Evolutionary conservation across 768 basidiomycete species (phyloP).

Genomic region (Postia placenta): DNA sequence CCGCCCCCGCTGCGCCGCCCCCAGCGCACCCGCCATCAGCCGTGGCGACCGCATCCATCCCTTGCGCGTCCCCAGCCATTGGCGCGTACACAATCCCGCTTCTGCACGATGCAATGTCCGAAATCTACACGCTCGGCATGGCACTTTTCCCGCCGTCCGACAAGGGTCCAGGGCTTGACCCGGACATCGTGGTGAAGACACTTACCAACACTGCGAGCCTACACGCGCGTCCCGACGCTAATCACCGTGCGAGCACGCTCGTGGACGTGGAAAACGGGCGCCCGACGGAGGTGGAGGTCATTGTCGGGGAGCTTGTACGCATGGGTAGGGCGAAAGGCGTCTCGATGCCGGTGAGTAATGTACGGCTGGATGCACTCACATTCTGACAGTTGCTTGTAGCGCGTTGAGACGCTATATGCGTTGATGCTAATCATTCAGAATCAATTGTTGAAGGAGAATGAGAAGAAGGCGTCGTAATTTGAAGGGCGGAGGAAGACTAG

Average conservation of each 20-base stretch:
- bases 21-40: neutral
- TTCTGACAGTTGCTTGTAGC: conserved; percentile 26
- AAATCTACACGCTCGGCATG: conserved; percentile 37
- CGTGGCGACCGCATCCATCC: conserved; percentile 5
- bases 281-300: conserved; percentile 64
- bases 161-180: conserved; percentile 39
- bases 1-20: neutral
- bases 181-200: conserved; percentile 32
- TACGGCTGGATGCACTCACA: neutral
- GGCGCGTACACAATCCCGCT: conserved; percentile 39
- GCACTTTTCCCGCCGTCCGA: conserved; percentile 44
- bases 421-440: conserved; percentile 56
- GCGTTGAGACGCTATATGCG: conserved; percentile 57
- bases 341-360: conserved; percentile 42
- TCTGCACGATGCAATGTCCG: conserved; percentile 39
- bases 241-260: conserved; percentile 55
- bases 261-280: conserved; percentile 46
- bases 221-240: conserved; percentile 37
- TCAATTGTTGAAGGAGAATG: conserved; percentile 37
- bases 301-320: conserved; percentile 55
- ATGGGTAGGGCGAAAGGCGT: conserved; percentile 41
- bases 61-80: conserved; percentile 26
- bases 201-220: conserved; percentile 33
- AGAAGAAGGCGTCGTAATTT: neutral
- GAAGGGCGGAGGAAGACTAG: no score